These are phyloP conservation scores for Massariosphaeria phaeospora DNA, from an alignment of 495 filamentous ascomycete genomes.

Conservation along the genomic window DNA sequence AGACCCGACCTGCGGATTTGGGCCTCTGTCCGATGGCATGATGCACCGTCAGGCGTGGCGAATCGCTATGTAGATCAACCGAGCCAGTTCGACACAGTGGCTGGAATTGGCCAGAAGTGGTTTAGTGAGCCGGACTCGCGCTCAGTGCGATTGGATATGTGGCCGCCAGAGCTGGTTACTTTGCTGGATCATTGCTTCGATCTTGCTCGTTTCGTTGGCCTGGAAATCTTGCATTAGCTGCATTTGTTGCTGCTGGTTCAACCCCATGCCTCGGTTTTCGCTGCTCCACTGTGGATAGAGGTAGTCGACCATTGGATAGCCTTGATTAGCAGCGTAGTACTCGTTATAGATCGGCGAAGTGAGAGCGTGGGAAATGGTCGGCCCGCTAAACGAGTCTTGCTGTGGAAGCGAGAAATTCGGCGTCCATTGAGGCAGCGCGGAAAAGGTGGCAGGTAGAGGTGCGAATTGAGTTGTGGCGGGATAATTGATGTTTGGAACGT, in stretches of 20 bases:
- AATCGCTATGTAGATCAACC: background rate
- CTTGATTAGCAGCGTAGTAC: slow-evolving; percentile 23
- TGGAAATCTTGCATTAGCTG: slow-evolving; percentile 43
- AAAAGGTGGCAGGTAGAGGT: slow-evolving; percentile 35
- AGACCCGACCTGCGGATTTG: too few species aligned
- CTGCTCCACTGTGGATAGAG: slow-evolving; percentile 30
- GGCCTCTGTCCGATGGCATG: too few species aligned
- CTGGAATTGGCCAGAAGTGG: background rate
- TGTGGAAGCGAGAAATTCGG: slow-evolving; percentile 29
- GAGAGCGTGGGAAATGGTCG: slow-evolving; percentile 13
- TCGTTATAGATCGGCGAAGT: slow-evolving; percentile 29
- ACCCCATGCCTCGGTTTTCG: slow-evolving; percentile 30
- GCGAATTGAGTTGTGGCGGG: slow-evolving; percentile 35
- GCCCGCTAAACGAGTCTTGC: slow-evolving; percentile 23
- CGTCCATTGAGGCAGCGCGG: slow-evolving; percentile 36
- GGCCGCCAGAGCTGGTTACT: slow-evolving; percentile 31
- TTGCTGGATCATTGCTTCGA: slow-evolving; percentile 36
- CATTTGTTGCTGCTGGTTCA: slow-evolving; percentile 40
- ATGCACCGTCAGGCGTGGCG: background rate
- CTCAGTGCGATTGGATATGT: slow-evolving; percentile 14
- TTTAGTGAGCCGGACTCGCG: background rate
- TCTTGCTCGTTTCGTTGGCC: slow-evolving; percentile 33
- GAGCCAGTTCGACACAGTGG: background rate
- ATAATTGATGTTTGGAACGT: slow-evolving; percentile 25
- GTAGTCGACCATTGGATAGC: slow-evolving; percentile 30